Evolutionary conservation across 2,329 filamentous ascomycete species (phyloP).

Genomic region (Ramularia collo-cygni): DNA sequence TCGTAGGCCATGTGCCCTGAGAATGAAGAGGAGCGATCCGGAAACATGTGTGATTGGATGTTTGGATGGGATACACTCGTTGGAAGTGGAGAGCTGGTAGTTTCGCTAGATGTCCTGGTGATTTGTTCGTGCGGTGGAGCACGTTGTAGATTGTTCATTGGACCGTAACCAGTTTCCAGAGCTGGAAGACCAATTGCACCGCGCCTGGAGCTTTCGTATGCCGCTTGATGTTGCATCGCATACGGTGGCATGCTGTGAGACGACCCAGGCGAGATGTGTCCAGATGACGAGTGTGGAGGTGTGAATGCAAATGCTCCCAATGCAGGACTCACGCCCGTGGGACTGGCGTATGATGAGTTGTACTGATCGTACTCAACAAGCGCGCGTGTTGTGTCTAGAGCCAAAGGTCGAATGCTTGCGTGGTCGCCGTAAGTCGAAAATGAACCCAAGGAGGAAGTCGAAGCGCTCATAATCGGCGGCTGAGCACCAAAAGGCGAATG

Average conservation of each 20-base stretch:
- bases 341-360: slow-evolving; percentile 52
- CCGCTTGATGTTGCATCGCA: slow-evolving; percentile 29
- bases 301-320: slow-evolving; percentile 62
- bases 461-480: slow-evolving; percentile 39
- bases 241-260: slow-evolving; percentile 31
- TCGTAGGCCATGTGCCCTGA: slow-evolving; percentile 19
- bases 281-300: slow-evolving; percentile 45
- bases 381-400: slow-evolving; percentile 61
- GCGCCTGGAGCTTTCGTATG: slow-evolving; percentile 20
- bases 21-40: slow-evolving; percentile 21
- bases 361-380: slow-evolving; percentile 59
- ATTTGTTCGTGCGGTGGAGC: slow-evolving; percentile 40
- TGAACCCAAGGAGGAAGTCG: slow-evolving; percentile 41
- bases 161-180: slow-evolving; percentile 10
- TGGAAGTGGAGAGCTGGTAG: slow-evolving; percentile 38
- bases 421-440: slow-evolving; percentile 42
- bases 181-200: slow-evolving; percentile 16
- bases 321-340: slow-evolving; percentile 59
- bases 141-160: slow-evolving; percentile 34
- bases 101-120: slow-evolving; percentile 35
- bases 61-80: slow-evolving; percentile 41
- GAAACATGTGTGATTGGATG: slow-evolving; percentile 14
- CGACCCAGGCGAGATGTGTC: slow-evolving; percentile 40
- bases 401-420: slow-evolving; percentile 60
- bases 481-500: slow-evolving; percentile 46